phyloP scores from a whole-genome alignment of 352 stramenopile species.

The Globisporangium abappressorium region DNA sequence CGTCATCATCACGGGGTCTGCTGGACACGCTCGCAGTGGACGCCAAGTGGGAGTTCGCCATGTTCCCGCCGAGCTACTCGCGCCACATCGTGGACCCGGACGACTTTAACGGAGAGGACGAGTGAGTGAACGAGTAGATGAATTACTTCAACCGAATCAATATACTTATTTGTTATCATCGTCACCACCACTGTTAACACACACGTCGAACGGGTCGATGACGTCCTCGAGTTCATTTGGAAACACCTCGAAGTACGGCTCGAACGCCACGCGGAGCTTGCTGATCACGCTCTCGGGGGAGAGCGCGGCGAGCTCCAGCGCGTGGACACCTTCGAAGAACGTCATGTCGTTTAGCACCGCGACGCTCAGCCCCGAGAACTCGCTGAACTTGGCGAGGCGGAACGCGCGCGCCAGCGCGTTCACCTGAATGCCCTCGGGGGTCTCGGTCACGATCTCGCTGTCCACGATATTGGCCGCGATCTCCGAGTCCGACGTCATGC shows the following conservation, averaged over 20 bases:
- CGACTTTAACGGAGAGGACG: conserved; percentile 13
- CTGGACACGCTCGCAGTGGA: conserved; percentile 36
- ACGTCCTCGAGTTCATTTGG: conserved; percentile 27
- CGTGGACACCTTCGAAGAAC: conserved; percentile 23
- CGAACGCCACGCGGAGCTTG: conserved; percentile 13
- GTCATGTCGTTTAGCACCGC: conserved; percentile 17
- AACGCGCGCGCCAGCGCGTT: conserved; percentile 39
- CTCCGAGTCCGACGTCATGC: conserved; percentile 61
- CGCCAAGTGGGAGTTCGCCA: conserved; percentile 29
- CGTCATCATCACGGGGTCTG: conserved; percentile 11
- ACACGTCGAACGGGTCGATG: conserved; percentile 29
- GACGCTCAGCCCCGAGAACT: conserved; percentile 23
- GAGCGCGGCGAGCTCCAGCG: conserved; percentile 14
- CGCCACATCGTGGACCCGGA: conserved; percentile 43
- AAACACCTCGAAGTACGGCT: conserved; percentile 37
- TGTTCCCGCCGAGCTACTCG: conserved; percentile 31
- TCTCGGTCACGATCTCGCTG: conserved; percentile 21
- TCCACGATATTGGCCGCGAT: conserved; percentile 57
- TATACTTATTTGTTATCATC: neutral
- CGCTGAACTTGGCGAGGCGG: conserved; percentile 58
- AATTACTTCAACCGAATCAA: neutral
- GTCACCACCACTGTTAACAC: neutral
- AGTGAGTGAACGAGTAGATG: neutral
- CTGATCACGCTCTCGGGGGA: conserved; percentile 13
- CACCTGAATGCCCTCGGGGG: conserved; percentile 33